Evolutionary conservation across 2,329 filamentous ascomycete genomes (phyloP).

Genomic region (Helminthosporium solani): DNA sequence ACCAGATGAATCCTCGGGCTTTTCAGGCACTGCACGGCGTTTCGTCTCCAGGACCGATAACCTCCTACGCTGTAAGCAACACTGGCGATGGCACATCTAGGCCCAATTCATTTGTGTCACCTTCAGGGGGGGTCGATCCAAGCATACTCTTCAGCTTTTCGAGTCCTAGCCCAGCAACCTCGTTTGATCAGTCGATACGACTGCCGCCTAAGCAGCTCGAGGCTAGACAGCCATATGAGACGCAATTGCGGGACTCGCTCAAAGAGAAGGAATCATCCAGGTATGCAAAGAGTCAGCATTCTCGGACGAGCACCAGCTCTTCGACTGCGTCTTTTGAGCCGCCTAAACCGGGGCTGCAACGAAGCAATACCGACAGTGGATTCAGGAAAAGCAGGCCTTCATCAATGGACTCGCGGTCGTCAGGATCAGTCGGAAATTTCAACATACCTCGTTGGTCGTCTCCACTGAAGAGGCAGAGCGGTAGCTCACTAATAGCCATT

Average conservation of each 20-base stretch:
- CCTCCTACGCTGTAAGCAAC: conserved; percentile 27
- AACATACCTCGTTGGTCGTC: conserved; percentile 48
- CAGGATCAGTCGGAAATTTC: conserved; percentile 20
- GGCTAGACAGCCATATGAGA: conserved; percentile 43
- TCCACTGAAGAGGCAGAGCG: conserved; percentile 48
- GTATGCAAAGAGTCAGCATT: conserved; percentile 38
- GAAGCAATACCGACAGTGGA: conserved; percentile 51
- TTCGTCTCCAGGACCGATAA: conserved; percentile 22
- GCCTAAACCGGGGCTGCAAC: conserved; percentile 39
- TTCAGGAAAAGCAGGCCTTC: conserved; percentile 30
- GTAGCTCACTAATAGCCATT: conserved; percentile 47
- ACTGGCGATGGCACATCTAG: conserved; percentile 21
- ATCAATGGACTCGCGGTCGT: conserved; percentile 33
- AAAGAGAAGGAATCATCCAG: conserved; percentile 37
- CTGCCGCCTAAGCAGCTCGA: conserved; percentile 16
- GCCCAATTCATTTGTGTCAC: conserved; percentile 36
- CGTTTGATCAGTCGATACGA: conserved; percentile 30
- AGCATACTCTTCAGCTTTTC: conserved; percentile 50
- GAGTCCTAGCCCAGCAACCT: conserved; percentile 25
- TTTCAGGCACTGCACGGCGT: conserved; percentile 36
- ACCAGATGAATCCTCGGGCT: conserved; percentile 37
- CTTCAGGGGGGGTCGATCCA: conserved; percentile 49
- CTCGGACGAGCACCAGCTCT: conserved; percentile 44
- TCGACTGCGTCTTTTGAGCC: conserved; percentile 39
- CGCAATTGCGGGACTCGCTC: conserved; percentile 36